Conservation (phyloP, 2,329 filamentous ascomycete genomes). For the Arthroderma sp. region DNA sequence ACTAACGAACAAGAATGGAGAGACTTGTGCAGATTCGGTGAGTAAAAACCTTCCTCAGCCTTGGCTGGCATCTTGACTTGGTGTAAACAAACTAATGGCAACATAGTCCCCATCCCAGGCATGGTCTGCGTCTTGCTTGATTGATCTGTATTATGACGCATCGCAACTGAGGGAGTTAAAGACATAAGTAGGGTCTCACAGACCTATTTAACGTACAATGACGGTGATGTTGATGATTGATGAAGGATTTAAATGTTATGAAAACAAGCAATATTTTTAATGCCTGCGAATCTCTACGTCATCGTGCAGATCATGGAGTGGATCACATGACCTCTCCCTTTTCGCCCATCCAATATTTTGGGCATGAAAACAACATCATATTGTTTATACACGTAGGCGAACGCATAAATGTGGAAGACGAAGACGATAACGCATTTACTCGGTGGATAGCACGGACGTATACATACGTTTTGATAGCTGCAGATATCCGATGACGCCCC, state of each 20-base stretch:
- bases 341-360: background rate
- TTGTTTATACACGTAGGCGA: background rate
- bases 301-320: background rate
- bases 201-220: background rate
- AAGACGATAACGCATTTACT: background rate
- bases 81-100: conserved; percentile 7
- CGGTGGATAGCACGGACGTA: background rate
- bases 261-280: background rate
- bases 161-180: conserved; percentile 6
- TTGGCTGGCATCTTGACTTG: background rate
- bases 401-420: background rate
- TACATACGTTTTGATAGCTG: background rate
- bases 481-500: conserved; percentile 9
- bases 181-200: background rate
- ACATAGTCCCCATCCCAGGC: conserved; percentile 78
- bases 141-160: conserved; percentile 93
- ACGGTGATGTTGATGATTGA: background rate
- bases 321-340: background rate
- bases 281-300: background rate
- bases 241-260: too few relatives aligned
- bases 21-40: conserved; percentile 76
- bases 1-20: conserved; percentile 80
- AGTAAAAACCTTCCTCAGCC: conserved; percentile 28
- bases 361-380: background rate
- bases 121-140: conserved; percentile 88